phyloP scores from a whole-genome alignment of 2,329 filamentous ascomycete genomes.

The Alternaria consortialis region DNA sequence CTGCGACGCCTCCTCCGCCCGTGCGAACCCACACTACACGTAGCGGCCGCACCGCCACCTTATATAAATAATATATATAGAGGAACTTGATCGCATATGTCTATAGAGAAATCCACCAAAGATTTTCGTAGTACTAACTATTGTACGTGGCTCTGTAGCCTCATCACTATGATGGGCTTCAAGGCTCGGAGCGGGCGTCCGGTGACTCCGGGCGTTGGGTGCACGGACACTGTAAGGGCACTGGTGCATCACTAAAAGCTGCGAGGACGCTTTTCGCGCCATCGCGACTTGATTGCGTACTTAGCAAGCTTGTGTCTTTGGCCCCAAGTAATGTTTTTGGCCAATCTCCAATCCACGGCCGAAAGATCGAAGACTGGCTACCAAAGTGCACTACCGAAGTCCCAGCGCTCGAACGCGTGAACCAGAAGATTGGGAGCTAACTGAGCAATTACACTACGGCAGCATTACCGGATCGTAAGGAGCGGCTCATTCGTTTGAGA shows the following conservation, averaged over 20 bases:
- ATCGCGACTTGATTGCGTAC: not conserved
- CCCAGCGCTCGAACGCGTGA: not conserved
- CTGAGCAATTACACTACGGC: not conserved
- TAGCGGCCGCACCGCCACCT: too few species aligned
- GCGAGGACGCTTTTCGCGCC: not conserved
- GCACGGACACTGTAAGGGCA: too few species aligned
- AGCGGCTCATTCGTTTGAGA: not conserved
- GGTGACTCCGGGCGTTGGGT: too few species aligned
- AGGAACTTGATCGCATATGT: too few species aligned
- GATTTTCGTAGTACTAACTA: too few species aligned
- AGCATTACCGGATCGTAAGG: not conserved
- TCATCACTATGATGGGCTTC: too few species aligned
- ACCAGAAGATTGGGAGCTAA: not conserved
- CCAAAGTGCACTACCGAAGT: not conserved
- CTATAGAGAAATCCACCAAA: too few species aligned
- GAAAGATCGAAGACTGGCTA: not conserved
- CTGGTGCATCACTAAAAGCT: slow-evolving; percentile 4
- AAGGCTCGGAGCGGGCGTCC: too few species aligned
- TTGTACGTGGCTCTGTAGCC: too few species aligned
- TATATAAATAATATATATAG: too few species aligned
- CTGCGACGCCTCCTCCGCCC: too few species aligned
- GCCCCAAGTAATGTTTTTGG: not conserved
- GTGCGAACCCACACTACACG: too few species aligned
- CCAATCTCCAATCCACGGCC: not conserved
- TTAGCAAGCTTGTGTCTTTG: not conserved